Evolutionary conservation across 2,329 filamentous ascomycete genomes (phyloP).

Genomic region (Tolypocladium amazonense): DNA sequence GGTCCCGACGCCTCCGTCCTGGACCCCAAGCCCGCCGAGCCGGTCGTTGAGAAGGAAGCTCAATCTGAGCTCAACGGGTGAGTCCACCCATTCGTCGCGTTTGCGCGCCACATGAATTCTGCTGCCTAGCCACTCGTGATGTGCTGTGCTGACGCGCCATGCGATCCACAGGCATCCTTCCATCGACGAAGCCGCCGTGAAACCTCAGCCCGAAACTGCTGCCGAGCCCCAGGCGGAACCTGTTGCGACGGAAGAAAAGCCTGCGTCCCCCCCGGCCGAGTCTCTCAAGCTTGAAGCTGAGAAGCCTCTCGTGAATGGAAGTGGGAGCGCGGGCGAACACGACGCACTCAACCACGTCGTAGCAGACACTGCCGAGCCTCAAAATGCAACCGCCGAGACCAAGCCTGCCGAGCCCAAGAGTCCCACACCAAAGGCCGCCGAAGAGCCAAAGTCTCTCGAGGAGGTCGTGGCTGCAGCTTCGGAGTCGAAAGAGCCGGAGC

Average conservation of each 20-base stretch:
- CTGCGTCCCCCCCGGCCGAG: background rate
- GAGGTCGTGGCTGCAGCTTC: background rate
- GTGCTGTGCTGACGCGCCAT: constrained; percentile 11
- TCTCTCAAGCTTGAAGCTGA: constrained; percentile 3
- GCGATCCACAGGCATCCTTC: constrained; percentile 3
- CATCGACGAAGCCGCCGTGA: background rate
- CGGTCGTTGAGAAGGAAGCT: constrained; percentile 15
- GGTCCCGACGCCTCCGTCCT: constrained; percentile 26
- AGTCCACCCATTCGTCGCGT: constrained; percentile 11
- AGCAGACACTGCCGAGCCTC: background rate
- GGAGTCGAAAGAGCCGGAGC: background rate
- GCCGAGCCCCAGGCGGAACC: constrained; percentile 6
- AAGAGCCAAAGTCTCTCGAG: background rate
- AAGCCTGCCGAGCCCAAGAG: background rate
- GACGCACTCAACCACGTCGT: constrained; percentile 2
- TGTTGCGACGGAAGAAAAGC: background rate
- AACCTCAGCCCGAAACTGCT: constrained; percentile 6
- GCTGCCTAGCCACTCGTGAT: background rate
- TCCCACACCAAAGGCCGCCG: background rate
- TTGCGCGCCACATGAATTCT: background rate
- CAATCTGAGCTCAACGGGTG: constrained; percentile 27
- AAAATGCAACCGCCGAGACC: background rate
- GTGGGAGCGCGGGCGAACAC: constrained; percentile 1
- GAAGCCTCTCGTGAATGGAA: constrained; percentile 8
- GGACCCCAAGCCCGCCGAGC: constrained; percentile 36